Base-by-base conservation (phyloP, 257 asterid genomes). In the Nicotiana otophora region DNA sequence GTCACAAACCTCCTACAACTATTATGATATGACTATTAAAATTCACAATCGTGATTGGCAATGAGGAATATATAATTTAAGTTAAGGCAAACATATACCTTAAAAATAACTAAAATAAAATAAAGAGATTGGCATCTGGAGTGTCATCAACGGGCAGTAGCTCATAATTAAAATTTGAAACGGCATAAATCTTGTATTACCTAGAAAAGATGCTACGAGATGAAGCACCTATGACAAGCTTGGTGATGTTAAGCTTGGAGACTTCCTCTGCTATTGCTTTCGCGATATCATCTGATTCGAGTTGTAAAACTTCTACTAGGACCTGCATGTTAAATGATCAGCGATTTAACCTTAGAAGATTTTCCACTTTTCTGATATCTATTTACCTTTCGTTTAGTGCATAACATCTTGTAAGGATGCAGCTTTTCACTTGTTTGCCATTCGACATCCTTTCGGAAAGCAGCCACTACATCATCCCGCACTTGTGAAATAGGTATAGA, bases 151-250 rank as follows among this genome's bases (percentile, higher is more conserved):
- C 4, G 3, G 39, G 39, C 39, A 42, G 39, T 23, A 46, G 79
- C 19, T 48, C 39, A 51, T 51, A 10, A 28, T 15, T 15, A 8
- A 75, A 75, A 51, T 16, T 26, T 75, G 17, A 51, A 75, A 75
- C 16, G 23, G 66, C 48, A 80, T 33, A 15, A 60, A 58, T 19
- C 11, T 39, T 36, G 2, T 42, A n/a, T 62, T 87, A 93, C 98
- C 98, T 89, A n/a, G 95, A 88, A 83, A 95, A 92, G 68, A 93
- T 74, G 82, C 90, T 81, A 39, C 95, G 91, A 77, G 96, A 91
- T 34, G 97, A 92, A 85, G 90, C 62, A 58, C 98, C 98, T 75
- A 95, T 89, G 78, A 94, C 97, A 80, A 95, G 97, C 83, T 89
- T 94, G 75, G 26, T 69, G 70, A 89, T 92, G 58, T 84, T 81